Percentiles rank a stretch among this genome's conserved stretches.
Evolutionary conservation across 2,329 filamentous ascomycete species (phyloP).

Genomic region (Diaporthe ilicicola): DNA sequence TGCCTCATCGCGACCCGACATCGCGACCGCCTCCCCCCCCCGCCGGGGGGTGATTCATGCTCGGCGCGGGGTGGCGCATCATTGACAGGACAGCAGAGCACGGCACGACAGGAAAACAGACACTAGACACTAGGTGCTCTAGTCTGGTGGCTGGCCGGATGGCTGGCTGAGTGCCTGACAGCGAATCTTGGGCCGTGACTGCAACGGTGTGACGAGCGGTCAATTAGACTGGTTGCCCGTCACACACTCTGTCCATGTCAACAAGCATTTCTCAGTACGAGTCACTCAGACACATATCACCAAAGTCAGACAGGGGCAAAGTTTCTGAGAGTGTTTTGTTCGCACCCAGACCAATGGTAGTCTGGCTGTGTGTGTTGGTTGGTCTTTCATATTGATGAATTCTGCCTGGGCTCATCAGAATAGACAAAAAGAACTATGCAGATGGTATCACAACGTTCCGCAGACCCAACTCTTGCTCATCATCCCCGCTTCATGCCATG

Average conservation of each 20-base stretch:
- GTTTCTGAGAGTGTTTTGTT: neutral
- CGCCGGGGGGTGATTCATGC: slow-evolving; percentile 14
- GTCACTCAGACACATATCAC: neutral
- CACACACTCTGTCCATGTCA: slow-evolving; percentile 1
- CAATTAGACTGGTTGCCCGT: slow-evolving; percentile 7
- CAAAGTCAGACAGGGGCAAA: neutral
- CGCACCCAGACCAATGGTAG: neutral
- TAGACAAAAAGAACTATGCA: slow-evolving; percentile 12
- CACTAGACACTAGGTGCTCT: neutral
- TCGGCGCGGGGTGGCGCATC: slow-evolving; percentile 2
- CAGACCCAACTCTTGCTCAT: slow-evolving; percentile 5
- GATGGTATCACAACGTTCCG: slow-evolving; percentile 16
- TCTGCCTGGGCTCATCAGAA: slow-evolving; percentile 15
- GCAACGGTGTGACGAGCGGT: slow-evolving; percentile 17
- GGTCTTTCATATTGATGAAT: slow-evolving; percentile 21
- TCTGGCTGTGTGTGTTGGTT: neutral
- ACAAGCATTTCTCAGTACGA: neutral
- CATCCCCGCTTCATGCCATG: neutral
- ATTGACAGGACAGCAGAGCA: neutral
- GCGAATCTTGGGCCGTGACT: slow-evolving; percentile 1
- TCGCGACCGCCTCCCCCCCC: slow-evolving; percentile 18
- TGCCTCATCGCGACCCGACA: slow-evolving; percentile 19
- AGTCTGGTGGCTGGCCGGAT: neutral
- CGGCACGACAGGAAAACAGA: neutral
- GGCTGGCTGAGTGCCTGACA: slow-evolving; percentile 5